Base-by-base conservation (phyloP, 257 asterid species). In the Euphrasia confusa region DNA sequence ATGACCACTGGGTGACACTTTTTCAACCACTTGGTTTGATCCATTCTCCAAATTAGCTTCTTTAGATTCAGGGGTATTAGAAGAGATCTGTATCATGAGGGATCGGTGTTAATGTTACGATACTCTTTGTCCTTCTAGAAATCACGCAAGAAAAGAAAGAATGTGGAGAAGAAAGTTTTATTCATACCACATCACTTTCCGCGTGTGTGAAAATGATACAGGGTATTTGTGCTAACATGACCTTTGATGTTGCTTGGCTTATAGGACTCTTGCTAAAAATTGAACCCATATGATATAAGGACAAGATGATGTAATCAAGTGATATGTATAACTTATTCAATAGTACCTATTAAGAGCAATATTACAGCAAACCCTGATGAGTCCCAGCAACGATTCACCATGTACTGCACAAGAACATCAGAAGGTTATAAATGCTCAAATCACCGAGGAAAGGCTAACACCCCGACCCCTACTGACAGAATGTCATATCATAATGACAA, bases 181-280 rank as follows among this genome's bases (percentile, higher is more conserved):
- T 53, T 68, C 88, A 61, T 82, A 89, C 99, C 84, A 61, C 70
- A 75, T 89, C 95, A 75, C 81, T 78, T 83, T 85, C 95, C 89
- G 85, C 76, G 66, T 86, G 83, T 74, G 91, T 80, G 69, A 89
- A 82, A 66, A 81, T 74, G 62, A 82, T 80, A 78, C 94, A 83
- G 68, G 89, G 86, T 96, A 89, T 93, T 68, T 93, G 99, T 39
- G 96, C 83, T 69, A 93, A 70, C 88, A 86, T 89, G 70, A 96
- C 94, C 77, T 86, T 93, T 50, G 99, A 84, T 39, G 99, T 93
- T 68, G 92, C 99, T 83, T 89, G 99, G 85, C 84, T 93, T 74
- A 93, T 83, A 65, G 91, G 85, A 78, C 94, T 89, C 93, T 93
- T 93, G 89, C 99, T 93, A 64, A 72, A 83, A 77, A 83, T 66